Base-by-base conservation (phyloP, 345 rosid species). In the Pseudoturritis turrita region DNA sequence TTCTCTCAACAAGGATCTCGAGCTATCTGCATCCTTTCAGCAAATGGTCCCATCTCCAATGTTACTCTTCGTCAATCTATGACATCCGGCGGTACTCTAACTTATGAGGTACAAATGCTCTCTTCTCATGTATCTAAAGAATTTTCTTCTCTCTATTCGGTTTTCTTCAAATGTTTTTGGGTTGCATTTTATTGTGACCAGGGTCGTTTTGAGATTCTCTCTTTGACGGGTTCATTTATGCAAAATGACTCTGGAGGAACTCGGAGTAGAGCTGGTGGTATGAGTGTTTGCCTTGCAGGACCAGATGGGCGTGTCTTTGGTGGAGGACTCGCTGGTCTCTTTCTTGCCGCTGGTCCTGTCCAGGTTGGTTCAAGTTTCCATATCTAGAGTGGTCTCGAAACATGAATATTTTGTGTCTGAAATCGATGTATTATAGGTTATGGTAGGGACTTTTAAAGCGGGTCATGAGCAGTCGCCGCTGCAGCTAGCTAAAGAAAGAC, bases 131-230 rank as follows among this genome's bases (percentile, higher is more conserved):
- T 47, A 2, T 14, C 1, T 57, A 39, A 46, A 58, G 57, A 54
- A 63, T 3, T 0, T 2, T 10, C 10, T 15, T 26, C 6, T 46
- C 14, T 46, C 28, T 56, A 6, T 53, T 43, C 2, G 4, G 39
- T 49, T 74, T 67, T 40, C 35, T 62, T 75, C 2, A 51, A 37
- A 43, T 12, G 21, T 47, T 26, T 49, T 37, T 66, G 43, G 36
- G 4, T 4, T 62, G 14, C 22, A 3, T 2, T 31, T 15, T 33
- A 0, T 29, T 45, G 21, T 50, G 55, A 40, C 41, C 82, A 96
- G 98, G 99, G 99, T 59, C 92, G 91, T 25, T 96, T 92, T 73
- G 99, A 96, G 87, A 96, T 96, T 65, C 95, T 96, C 46, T 90
- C 98, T 17, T 80, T 96, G 76, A 87, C 95, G 51, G 98, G 98